Conservation (phyloP, 78 protist genomes). For the Dictyostelium brefeldianum region DNA sequence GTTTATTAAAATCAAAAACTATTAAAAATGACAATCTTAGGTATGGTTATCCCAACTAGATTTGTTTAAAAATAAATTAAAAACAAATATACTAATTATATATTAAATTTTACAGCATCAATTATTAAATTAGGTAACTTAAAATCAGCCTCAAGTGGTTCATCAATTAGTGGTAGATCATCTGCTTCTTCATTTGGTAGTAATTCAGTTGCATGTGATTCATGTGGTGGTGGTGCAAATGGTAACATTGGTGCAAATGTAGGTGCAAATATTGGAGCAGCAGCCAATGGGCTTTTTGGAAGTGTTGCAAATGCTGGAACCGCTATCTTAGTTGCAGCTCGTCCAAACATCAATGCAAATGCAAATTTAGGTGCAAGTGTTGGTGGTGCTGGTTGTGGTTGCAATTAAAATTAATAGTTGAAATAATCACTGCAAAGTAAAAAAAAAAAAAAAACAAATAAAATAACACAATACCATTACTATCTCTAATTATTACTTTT, state of each 20-base stretch:
- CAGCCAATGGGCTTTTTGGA: background rate
- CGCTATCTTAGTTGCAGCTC: background rate
- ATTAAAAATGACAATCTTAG: conserved; percentile 19
- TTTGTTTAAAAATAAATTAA: too few relatives aligned
- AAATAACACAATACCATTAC: background rate
- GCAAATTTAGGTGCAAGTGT: too few relatives aligned
- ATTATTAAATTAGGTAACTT: background rate
- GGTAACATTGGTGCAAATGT: background rate
- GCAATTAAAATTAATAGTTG: background rate
- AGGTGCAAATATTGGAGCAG: background rate
- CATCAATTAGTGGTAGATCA: background rate
- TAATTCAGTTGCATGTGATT: background rate
- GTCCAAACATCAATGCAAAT: background rate
- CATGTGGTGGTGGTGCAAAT: background rate
- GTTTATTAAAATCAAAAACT: background rate
- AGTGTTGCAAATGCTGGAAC: background rate
- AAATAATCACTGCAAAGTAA: too few relatives aligned
- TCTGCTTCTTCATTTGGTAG: background rate
- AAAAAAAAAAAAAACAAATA: background rate
- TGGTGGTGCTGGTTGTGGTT: background rate
- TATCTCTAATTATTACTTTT: background rate
- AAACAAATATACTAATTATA: background rate
- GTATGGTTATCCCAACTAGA: too few relatives aligned
- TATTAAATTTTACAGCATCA: background rate
- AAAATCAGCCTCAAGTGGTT: background rate